Percentiles rank a stretch among this genome's conserved stretches.
Conservation (phyloP, 208 protist genomes). For the Acanthamoeba lenticulata region DNA sequence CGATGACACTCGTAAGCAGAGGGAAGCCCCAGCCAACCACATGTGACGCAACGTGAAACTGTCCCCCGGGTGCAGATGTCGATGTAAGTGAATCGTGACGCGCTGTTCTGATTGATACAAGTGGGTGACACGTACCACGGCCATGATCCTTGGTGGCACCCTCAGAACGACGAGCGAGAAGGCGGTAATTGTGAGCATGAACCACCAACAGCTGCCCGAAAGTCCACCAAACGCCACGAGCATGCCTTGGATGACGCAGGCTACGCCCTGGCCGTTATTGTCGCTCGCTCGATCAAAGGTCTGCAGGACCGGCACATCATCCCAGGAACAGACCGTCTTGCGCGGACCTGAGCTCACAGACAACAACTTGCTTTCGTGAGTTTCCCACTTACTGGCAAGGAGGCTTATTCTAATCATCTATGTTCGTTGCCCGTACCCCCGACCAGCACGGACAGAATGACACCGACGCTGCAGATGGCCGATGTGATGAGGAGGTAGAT, state of each 20-base stretch:
- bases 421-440: no score
- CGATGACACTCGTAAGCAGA: neutral
- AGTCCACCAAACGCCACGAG: neutral
- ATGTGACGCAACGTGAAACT: neutral
- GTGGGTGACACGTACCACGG: no score
- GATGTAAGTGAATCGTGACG: neutral
- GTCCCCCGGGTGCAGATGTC: neutral
- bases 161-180: neutral
- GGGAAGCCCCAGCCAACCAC: constrained; percentile 22
- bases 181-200: constrained; percentile 1
- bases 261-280: constrained; percentile 41
- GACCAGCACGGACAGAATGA: neutral
- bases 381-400: neutral
- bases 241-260: constrained; percentile 29
- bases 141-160: neutral
- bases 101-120: neutral
- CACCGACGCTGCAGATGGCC: neutral
- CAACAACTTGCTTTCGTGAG: no score
- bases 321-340: neutral
- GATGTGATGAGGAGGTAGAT: neutral
- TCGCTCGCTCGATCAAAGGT: neutral
- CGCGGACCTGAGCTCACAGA: neutral
- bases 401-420: no score
- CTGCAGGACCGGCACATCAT: constrained; percentile 4
- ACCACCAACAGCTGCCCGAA: neutral